Percentiles rank a stretch among this genome's conserved stretches.
Evolutionary conservation across 345 rosid species (phyloP).

Genomic region (Hibiscus trionum): DNA sequence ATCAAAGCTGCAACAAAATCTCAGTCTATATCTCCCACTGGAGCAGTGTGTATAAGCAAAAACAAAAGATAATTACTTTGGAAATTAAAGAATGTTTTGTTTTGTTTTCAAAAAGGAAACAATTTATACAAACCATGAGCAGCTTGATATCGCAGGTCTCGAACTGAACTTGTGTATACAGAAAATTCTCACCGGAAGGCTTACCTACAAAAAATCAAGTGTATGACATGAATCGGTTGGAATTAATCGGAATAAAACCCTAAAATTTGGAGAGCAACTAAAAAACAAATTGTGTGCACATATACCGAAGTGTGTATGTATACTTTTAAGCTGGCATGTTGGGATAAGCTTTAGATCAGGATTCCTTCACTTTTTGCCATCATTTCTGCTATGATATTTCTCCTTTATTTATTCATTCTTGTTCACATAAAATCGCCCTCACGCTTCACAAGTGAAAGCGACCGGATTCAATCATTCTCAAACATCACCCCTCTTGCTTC

Average conservation of each 20-base stretch:
- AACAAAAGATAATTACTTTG: background rate
- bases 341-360: constrained; percentile 7
- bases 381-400: background rate
- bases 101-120: background rate
- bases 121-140: no score
- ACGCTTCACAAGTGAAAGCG: no score
- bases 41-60: background rate
- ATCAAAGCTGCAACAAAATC: constrained; percentile 24
- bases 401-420: background rate
- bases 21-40: background rate
- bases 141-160: no score
- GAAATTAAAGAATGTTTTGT: background rate
- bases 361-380: background rate
- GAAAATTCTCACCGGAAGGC: no score
- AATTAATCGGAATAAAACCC: no score
- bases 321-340: constrained; percentile 6
- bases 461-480: no score
- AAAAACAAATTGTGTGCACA: background rate
- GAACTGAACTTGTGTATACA: no score
- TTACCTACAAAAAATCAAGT: no score
- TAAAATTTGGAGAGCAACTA: no score
- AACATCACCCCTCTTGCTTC: no score
- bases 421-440: no score
- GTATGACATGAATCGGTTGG: no score
- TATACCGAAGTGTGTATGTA: background rate